Base-by-base conservation (phyloP, 768 basidiomycete genomes). In the Rubroboletus pulcherrimus region DNA sequence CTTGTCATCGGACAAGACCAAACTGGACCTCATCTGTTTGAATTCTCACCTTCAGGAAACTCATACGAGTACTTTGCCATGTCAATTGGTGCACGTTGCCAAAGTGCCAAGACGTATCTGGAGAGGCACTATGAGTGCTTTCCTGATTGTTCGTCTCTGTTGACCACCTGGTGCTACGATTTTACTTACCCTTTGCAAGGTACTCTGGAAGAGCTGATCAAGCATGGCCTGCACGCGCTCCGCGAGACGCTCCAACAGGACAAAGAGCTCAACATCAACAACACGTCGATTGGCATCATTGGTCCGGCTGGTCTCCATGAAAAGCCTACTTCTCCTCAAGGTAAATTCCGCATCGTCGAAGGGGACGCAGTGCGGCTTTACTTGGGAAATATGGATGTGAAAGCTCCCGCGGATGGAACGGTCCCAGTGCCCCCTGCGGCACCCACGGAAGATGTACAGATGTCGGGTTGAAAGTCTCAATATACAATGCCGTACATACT, bases 31-130 rank as follows among this genome's bases (percentile, higher is more conserved):
- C 97, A 98, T 73, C 83, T 99, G 38, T 98, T 92, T 73, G 97
- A 98, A 73, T 98, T 99, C 77, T 95, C 95, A 1, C 97, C 97
- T 0, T 91, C 95, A 0, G 97, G 97, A 19, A 95, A 91, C 68
- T 92, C 93, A 21, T 98, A 96, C 69, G 96, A 98, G 72, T 99
- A 98, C 74, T 93, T 86, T 69, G 97, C 97, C 46, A 95, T 98
- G 84, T 96, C 94, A 39, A 99, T 99, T 72, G 97, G 97, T 49
- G 96, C 96, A 14, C 85, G 97, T 49, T 94, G 91, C 73, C 97
- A 99, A 75, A 96, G 93, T 63, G 96, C 97, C 48, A 98, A 98
- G 75, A 99, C 97, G 12, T 99, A 98, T 72, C 78, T 99, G 37
- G 97, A 99, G 78, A 92, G 89, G 72, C 86, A 98, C 67, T 97